A percentile compares a stretch with the other conserved stretches of the same genome.
Conservation (phyloP, 768 basidiomycete species). For the Serendipita sp. region DNA sequence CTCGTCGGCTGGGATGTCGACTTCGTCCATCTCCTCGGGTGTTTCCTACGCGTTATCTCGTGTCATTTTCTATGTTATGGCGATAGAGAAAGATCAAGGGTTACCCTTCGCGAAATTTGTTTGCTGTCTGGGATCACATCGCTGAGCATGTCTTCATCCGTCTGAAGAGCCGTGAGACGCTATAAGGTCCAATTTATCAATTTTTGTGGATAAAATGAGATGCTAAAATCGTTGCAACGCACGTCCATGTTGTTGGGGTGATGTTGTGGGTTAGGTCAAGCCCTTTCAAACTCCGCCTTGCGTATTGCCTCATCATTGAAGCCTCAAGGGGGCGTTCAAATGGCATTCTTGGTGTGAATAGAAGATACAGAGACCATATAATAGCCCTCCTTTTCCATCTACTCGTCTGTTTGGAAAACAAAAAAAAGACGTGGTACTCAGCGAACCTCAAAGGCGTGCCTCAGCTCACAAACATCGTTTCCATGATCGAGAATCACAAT, state of each 20-base stretch:
- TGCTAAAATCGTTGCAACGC: not conserved
- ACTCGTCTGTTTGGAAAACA: too few relatives aligned
- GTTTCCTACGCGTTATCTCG: slow-evolving; percentile 9
- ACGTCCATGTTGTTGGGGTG: not conserved
- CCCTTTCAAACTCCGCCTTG: not conserved
- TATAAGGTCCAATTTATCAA: not conserved
- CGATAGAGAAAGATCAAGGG: slow-evolving; percentile 12
- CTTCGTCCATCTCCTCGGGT: slow-evolving; percentile 44
- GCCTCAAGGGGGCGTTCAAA: too few relatives aligned
- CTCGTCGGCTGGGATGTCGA: slow-evolving; percentile 48
- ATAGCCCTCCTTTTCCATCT: too few relatives aligned
- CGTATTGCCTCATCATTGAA: not conserved
- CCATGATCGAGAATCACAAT: too few relatives aligned
- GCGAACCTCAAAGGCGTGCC: too few relatives aligned
- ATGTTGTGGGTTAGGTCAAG: not conserved
- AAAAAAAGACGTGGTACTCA: too few relatives aligned
- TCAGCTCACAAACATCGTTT: too few relatives aligned
- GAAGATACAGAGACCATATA: too few relatives aligned
- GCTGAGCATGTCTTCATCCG: slow-evolving; percentile 71
- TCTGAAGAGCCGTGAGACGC: slow-evolving; percentile 10
- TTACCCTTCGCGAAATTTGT: slow-evolving; percentile 76
- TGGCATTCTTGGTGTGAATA: too few relatives aligned
- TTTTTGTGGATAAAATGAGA: not conserved
- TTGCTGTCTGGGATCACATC: slow-evolving; percentile 76
- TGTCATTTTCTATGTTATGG: slow-evolving; percentile 5